Evolutionary conservation across 1,284 basidiomycete genomes (phyloP), one percentile per base, ranked within the genome.

Genomic region (Sutorius eximius): DNA sequence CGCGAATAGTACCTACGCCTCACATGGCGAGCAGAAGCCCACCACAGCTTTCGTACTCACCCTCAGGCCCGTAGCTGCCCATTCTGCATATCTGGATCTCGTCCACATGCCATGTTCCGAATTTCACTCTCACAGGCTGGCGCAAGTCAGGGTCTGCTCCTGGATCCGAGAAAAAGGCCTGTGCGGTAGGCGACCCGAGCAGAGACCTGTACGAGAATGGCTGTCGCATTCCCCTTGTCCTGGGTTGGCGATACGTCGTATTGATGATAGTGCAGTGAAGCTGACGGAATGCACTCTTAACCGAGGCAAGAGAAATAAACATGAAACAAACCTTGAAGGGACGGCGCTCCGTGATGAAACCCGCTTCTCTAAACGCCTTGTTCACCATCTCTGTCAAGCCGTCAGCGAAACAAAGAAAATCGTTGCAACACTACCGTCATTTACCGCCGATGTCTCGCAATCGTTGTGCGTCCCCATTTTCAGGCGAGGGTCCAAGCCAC

Each of bases 241-340:
- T 67, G 6, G 79, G 77, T 59, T 73, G 78, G 51, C 85, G 80
- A 63, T 86, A 72, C 32, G 72, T 75, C 0, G 86, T 83, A 61
- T 87, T 87, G 55, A 87, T 63, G 22, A 89, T 64, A 0, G 87
- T 88, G 68, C 86, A 88, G 59, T 89, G 87, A 15, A 89, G 71
- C 86, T 87, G 48, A 30, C 45, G 30, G 20, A 33, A n/a, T 7
- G 18, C 20, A 42, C 32, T 57, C 46, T 49, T 46, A 45, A 38
- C 10, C 24, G 20, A 8, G 11, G 29, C 22, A 32, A n/a, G 34
- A 52, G 10, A 11, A 15, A 38, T 13, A 42, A 46, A 42, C 34
- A 24, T n/a, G n/a, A 13, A 15, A 61, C 72, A 8, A 51, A 85
- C 86, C 73, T 86, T 89, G 30, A 89, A 73, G 0, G 82, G 81